Evolutionary conservation across 176 grass and related monocot genomes (phyloP).

Genomic region (Pontederia crassipes): DNA sequence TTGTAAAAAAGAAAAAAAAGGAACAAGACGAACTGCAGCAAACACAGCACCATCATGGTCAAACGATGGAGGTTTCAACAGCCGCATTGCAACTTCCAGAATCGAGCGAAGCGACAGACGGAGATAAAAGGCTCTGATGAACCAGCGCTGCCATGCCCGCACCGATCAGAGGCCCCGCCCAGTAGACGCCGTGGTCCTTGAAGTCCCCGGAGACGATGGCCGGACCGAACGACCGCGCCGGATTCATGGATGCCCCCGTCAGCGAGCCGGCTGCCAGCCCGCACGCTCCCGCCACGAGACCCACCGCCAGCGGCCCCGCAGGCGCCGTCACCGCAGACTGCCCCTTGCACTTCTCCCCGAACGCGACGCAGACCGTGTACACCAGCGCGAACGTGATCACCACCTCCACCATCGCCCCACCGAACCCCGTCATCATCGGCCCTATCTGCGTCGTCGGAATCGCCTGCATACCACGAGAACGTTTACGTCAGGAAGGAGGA

Average conservation of each 20-base stretch:
- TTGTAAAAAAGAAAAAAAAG: no score
- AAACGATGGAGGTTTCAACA: constrained; percentile 23
- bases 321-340: constrained; percentile 18
- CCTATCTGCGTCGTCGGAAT: constrained; percentile 69
- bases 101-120: constrained; percentile 8
- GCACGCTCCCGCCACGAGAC: constrained; percentile 38
- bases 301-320: constrained; percentile 35
- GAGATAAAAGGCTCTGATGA: constrained; percentile 45
- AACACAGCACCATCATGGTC: not conserved
- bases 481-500: no score
- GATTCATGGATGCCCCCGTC: constrained; percentile 88
- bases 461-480: constrained; percentile 20
- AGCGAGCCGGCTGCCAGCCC: constrained; percentile 56
- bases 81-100: constrained; percentile 19
- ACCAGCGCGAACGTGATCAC: constrained; percentile 63
- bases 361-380: constrained; percentile 51
- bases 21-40: no score
- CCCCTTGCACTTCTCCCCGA: constrained; percentile 1
- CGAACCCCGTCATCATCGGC: constrained; percentile 74
- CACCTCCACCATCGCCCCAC: constrained; percentile 49
- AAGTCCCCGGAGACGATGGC: constrained; percentile 59
- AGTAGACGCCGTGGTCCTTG: constrained; percentile 82
- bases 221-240: constrained; percentile 70
- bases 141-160: constrained; percentile 51
- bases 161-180: constrained; percentile 67